A percentile compares a stretch with the other conserved stretches of the same genome.
Conservation (phyloP, 2,329 filamentous ascomycete species). For the Pyrenophora teres region DNA sequence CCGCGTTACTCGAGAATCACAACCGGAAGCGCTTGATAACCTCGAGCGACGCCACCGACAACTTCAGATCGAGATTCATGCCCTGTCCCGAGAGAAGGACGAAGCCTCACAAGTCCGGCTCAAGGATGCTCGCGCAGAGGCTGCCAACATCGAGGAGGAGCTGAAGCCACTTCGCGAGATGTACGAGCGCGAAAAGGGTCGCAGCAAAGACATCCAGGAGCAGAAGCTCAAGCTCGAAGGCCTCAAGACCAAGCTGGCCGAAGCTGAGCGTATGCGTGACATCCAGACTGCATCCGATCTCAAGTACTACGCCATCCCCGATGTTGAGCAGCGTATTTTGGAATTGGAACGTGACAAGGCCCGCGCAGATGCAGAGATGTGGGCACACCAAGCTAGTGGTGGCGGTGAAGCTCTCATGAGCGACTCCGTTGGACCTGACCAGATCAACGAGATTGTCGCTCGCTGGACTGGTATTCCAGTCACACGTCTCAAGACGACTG, state of each 20-base stretch:
- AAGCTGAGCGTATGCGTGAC: slow-evolving; percentile 86
- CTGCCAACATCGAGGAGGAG: slow-evolving; percentile 93
- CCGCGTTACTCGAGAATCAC: slow-evolving; percentile 90
- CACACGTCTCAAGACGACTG: slow-evolving; percentile 87
- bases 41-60: slow-evolving; percentile 89
- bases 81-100: slow-evolving; percentile 90
- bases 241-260: slow-evolving; percentile 87
- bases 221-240: slow-evolving; percentile 94
- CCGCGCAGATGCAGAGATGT: slow-evolving; percentile 72
- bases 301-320: slow-evolving; percentile 95
- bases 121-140: slow-evolving; percentile 82
- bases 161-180: slow-evolving; percentile 89
- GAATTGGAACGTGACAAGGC: slow-evolving; percentile 80
- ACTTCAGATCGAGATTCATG: slow-evolving; percentile 96
- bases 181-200: slow-evolving; percentile 90
- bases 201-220: slow-evolving; percentile 89
- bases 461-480: slow-evolving; percentile 99
- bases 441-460: slow-evolving; percentile 98
- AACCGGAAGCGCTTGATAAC: slow-evolving; percentile 93
- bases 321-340: slow-evolving; percentile 81
- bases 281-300: slow-evolving; percentile 88
- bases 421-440: slow-evolving; percentile 91
- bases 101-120: slow-evolving; percentile 87
- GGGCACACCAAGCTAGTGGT: slow-evolving; percentile 61
- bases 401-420: slow-evolving; percentile 74